phyloP scores from a whole-genome alignment of 345 rosid genomes.

The Eucalyptus virginea region DNA sequence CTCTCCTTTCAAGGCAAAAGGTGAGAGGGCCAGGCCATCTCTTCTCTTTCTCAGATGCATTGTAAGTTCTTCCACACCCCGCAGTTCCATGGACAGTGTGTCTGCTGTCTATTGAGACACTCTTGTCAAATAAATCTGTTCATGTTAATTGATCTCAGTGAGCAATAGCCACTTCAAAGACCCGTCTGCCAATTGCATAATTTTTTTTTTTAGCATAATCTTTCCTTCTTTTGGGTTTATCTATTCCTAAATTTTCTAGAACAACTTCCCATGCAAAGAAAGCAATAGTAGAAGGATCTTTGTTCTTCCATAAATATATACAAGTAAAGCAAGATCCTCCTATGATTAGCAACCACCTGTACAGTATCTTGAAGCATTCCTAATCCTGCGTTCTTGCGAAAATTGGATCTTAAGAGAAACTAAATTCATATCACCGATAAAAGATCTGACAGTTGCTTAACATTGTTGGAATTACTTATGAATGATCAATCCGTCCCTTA shows the following conservation, averaged over 20 bases:
- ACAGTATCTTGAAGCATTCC: neutral
- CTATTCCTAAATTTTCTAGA: neutral
- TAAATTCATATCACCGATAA: neutral
- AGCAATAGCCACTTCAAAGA: neutral
- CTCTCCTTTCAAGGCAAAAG: neutral
- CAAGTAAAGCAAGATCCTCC: neutral
- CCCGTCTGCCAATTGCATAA: neutral
- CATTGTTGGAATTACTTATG: neutral
- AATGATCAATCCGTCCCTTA: neutral
- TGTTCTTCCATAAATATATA: neutral
- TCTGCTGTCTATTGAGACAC: neutral
- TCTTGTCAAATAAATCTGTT: neutral
- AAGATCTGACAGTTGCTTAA: neutral
- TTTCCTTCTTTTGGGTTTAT: neutral
- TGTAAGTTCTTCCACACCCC: neutral
- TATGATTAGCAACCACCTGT: neutral
- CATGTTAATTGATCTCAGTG: neutral
- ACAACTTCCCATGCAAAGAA: neutral
- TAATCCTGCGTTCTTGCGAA: neutral
- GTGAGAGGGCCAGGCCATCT: neutral
- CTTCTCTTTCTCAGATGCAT: neutral
- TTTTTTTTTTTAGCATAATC: neutral
- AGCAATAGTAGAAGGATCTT: neutral
- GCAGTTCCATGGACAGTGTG: neutral
- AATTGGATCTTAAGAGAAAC: neutral